Percentiles rank a stretch among this genome's conserved stretches.
Conservation (phyloP, 2,329 filamentous ascomycete genomes). For the Alternaria hordeiaustralica region DNA sequence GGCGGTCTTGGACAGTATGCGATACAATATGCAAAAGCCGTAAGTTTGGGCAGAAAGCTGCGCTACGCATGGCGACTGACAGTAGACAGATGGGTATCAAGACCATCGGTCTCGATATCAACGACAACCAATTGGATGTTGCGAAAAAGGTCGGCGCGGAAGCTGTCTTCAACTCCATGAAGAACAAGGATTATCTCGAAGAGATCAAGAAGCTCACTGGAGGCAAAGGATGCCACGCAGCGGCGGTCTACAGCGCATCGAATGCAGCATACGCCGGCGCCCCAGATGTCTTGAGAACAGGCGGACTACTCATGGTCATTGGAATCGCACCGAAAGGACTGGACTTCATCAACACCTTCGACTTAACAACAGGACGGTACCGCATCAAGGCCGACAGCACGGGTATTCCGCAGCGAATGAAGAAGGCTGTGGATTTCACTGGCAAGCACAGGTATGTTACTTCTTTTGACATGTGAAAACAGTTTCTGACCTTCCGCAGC, state of each 20-base stretch:
- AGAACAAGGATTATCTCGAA: constrained; percentile 46
- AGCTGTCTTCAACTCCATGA: constrained; percentile 53
- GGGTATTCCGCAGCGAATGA: constrained; percentile 52
- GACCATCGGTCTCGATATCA: constrained; percentile 55
- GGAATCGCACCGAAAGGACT: constrained; percentile 50
- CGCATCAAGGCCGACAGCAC: constrained; percentile 53
- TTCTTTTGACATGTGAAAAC: not conserved
- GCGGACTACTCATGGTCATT: constrained; percentile 53
- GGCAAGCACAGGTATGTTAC: constrained; percentile 43
- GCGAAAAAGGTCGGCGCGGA: constrained; percentile 52
- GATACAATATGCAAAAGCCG: constrained; percentile 56
- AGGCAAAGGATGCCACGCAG: constrained; percentile 51
- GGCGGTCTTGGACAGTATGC: constrained; percentile 57
- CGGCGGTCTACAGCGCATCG: constrained; percentile 52
- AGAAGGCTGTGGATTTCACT: constrained; percentile 54
- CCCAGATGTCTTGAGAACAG: constrained; percentile 45
- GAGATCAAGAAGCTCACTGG: constrained; percentile 52
- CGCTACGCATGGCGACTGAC: not conserved
- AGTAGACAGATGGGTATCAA: constrained; percentile 48
- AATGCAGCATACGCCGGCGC: constrained; percentile 49
- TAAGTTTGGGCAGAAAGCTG: not conserved
- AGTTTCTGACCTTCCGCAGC: constrained; percentile 17
- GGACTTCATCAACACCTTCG: constrained; percentile 48
- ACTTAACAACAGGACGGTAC: constrained; percentile 51
- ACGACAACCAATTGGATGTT: constrained; percentile 51